Evolutionary conservation across 1,139 yeast genomes (phyloP).

Genomic region (Scheffersomyces illinoinensis): DNA sequence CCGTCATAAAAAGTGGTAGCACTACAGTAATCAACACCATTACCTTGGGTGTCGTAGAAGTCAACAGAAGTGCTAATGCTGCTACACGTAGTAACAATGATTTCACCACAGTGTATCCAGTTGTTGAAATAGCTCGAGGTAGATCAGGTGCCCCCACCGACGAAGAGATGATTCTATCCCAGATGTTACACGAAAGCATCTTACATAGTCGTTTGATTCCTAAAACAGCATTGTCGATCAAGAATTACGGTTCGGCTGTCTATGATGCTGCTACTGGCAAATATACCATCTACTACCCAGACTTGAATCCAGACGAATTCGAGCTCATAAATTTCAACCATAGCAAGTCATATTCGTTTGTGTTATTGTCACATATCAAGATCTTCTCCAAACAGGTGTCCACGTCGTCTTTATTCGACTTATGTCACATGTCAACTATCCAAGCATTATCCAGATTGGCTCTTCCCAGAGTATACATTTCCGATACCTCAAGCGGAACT

Average conservation of each 20-base stretch:
- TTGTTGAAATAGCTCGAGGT: slow-evolving; percentile 80
- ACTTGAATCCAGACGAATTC: slow-evolving; percentile 24
- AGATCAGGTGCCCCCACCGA: slow-evolving; percentile 81
- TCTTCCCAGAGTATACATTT: slow-evolving; percentile 68
- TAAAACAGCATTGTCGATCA: slow-evolving; percentile 42
- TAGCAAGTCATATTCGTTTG: slow-evolving; percentile 50
- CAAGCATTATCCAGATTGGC: slow-evolving; percentile 60
- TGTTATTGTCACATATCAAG: slow-evolving; percentile 71
- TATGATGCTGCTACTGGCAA: slow-evolving; percentile 18
- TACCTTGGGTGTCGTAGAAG: slow-evolving; percentile 68
- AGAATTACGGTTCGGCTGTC: slow-evolving; percentile 52
- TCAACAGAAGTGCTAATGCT: slow-evolving; percentile 24
- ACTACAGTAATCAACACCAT: slow-evolving; percentile 76
- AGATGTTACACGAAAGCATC: slow-evolving; percentile 60
- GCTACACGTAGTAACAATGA: slow-evolving; percentile 7
- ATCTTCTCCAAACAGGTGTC: slow-evolving; percentile 80
- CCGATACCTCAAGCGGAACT: slow-evolving; percentile 54
- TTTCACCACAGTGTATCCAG: slow-evolving; percentile 65
- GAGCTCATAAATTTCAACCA: slow-evolving; percentile 24
- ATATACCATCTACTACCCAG: slow-evolving; percentile 41
- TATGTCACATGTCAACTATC: slow-evolving; percentile 70
- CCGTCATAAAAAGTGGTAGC: slow-evolving; percentile 71
- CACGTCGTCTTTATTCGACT: slow-evolving; percentile 58
- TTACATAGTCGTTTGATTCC: slow-evolving; percentile 56
- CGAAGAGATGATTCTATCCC: slow-evolving; percentile 85